phyloP scores from a whole-genome alignment of 352 stramenopile genomes.

The Phytophthora fragariae region DNA sequence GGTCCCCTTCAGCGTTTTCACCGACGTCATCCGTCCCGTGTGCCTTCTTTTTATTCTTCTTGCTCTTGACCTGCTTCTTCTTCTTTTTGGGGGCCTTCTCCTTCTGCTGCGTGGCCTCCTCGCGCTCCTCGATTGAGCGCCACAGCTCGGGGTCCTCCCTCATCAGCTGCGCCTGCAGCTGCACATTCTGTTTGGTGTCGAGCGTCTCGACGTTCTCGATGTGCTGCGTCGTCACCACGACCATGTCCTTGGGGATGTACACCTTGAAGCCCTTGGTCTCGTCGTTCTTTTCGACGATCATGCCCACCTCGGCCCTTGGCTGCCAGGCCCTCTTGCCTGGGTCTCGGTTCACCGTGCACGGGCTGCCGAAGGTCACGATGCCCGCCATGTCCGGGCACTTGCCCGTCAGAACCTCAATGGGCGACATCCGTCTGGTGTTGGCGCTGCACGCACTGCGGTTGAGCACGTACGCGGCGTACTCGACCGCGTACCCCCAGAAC shows the following conservation, averaged over 20 bases:
- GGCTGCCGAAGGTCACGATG: constrained; percentile 17
- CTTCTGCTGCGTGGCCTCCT: neutral
- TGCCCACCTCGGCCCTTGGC: constrained; percentile 4
- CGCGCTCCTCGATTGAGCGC: neutral
- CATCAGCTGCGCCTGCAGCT: neutral
- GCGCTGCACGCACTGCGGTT: constrained; percentile 31
- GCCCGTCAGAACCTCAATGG: constrained; percentile 15
- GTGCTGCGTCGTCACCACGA: neutral
- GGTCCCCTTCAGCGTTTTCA: neutral
- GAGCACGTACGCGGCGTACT: constrained; percentile 38
- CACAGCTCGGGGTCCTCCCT: neutral
- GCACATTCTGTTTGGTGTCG: neutral
- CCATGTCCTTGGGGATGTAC: neutral
- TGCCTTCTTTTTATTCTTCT: neutral
- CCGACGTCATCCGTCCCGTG: neutral
- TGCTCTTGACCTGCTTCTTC: neutral
- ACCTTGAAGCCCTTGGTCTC: neutral
- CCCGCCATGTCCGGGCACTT: neutral
- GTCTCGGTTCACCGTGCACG: constrained; percentile 9
- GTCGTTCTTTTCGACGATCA: neutral
- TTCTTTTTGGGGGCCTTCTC: neutral
- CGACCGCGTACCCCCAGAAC: constrained; percentile 34
- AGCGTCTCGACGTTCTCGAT: neutral
- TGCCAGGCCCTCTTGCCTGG: neutral
- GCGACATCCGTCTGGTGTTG: constrained; percentile 11